phyloP scores from a whole-genome alignment of 805 yeast species.

The Spathaspora girioi region DNA sequence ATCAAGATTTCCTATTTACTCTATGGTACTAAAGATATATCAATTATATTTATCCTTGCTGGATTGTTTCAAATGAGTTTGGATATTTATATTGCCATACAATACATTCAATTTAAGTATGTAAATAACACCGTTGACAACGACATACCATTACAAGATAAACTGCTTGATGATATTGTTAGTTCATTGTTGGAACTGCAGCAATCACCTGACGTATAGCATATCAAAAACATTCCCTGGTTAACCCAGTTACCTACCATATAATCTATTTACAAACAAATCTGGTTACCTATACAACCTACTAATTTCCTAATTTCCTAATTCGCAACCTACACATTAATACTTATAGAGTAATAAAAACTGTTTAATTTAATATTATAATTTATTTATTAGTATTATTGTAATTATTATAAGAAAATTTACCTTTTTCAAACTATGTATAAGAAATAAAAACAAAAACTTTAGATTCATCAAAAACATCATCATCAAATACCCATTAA shows the following conservation, averaged over 20 bases:
- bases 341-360: too few relatives aligned
- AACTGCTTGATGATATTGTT: constrained; percentile 2
- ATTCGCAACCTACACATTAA: neutral
- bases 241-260: too few relatives aligned
- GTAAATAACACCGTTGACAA: neutral
- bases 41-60: constrained; percentile 61
- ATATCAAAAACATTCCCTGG: neutral
- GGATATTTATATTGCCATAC: constrained; percentile 70
- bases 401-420: neutral
- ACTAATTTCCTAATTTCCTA: neutral
- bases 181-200: neutral
- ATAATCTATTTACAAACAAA: too few relatives aligned
- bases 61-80: constrained; percentile 76
- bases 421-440: constrained; percentile 1
- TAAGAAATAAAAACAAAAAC: constrained; percentile 1
- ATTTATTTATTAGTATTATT: too few relatives aligned
- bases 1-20: constrained; percentile 70
- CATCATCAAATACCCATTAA: neutral
- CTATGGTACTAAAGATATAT: constrained; percentile 72
- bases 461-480: neutral
- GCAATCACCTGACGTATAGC: neutral
- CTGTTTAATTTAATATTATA: too few relatives aligned
- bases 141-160: neutral
- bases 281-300: neutral
- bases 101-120: constrained; percentile 59